These are phyloP conservation scores for Phytophthora aleatoria DNA, from an alignment of 352 stramenopile species.

Conservation along the genomic window DNA sequence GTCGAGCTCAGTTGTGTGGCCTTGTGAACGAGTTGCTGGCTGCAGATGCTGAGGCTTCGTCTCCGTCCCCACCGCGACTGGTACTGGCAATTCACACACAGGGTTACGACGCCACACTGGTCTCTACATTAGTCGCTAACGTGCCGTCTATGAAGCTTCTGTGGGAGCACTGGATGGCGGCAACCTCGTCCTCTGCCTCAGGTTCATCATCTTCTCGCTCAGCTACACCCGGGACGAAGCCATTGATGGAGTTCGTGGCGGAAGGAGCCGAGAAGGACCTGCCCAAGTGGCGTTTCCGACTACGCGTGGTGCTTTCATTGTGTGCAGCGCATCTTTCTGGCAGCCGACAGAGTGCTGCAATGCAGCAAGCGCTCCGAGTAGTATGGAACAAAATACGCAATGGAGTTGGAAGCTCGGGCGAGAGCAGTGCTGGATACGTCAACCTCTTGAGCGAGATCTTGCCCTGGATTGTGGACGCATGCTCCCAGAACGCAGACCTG, in stretches of 20 bases:
- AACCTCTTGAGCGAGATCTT: constrained; percentile 52
- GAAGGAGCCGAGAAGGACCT: constrained; percentile 55
- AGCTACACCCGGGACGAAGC: constrained; percentile 32
- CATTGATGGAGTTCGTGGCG: constrained; percentile 57
- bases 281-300: constrained; percentile 56
- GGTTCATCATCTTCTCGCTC: constrained; percentile 28
- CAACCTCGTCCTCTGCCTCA: constrained; percentile 20
- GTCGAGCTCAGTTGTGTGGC: constrained; percentile 28
- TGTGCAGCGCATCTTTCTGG: constrained; percentile 48
- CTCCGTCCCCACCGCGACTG: constrained; percentile 34
- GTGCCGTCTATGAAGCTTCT: constrained; percentile 50
- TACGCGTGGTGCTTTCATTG: constrained; percentile 56
- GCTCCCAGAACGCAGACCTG: constrained; percentile 52
- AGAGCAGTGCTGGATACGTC: constrained; percentile 30
- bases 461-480: constrained; percentile 52
- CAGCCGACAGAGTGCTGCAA: constrained; percentile 39
- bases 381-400: constrained; percentile 65
- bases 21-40: constrained; percentile 45
- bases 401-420: constrained; percentile 33
- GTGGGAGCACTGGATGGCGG: constrained; percentile 64
- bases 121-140: constrained; percentile 36
- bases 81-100: constrained; percentile 53
- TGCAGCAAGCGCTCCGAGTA: constrained; percentile 58
- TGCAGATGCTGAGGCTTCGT: constrained; percentile 27
- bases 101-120: constrained; percentile 49